phyloP scores from a whole-genome alignment of 306 rosid genomes.

The Alnus rubra region DNA sequence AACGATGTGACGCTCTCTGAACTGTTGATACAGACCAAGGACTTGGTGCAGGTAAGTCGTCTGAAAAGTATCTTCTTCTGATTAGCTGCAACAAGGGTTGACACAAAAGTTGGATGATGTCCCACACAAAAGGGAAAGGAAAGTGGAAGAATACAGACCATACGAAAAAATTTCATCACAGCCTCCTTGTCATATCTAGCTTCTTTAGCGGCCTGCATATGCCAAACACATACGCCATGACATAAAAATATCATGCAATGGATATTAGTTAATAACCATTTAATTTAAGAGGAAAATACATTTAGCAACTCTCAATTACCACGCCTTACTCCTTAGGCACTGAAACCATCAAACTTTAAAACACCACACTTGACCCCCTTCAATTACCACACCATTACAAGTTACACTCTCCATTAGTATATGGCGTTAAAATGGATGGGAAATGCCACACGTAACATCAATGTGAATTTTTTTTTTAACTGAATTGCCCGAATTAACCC shows the following conservation, averaged over 20 bases:
- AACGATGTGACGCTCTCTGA: constrained; percentile 56
- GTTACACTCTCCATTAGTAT: too few species aligned
- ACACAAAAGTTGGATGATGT: constrained; percentile 34
- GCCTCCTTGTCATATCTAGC: constrained; percentile 97
- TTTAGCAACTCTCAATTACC: too few species aligned
- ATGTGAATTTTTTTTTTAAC: too few species aligned
- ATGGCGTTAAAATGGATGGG: too few species aligned
- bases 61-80: constrained; percentile 90
- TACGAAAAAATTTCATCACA: constrained; percentile 76
- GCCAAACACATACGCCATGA: constrained; percentile 28
- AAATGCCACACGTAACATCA: too few species aligned
- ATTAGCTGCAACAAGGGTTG: constrained; percentile 64
- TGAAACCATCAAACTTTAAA: too few species aligned
- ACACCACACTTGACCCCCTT: too few species aligned
- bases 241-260: neutral
- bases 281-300: neutral
- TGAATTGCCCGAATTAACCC: too few species aligned
- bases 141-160: constrained; percentile 51
- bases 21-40: constrained; percentile 73
- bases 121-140: neutral
- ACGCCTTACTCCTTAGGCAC: too few species aligned
- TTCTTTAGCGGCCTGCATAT: constrained; percentile 87
- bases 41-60: constrained; percentile 59
- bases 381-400: too few species aligned
- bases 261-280: neutral